phyloP scores from a whole-genome alignment of 2,329 filamentous ascomycete genomes.

The Colletotrichum sp. region DNA sequence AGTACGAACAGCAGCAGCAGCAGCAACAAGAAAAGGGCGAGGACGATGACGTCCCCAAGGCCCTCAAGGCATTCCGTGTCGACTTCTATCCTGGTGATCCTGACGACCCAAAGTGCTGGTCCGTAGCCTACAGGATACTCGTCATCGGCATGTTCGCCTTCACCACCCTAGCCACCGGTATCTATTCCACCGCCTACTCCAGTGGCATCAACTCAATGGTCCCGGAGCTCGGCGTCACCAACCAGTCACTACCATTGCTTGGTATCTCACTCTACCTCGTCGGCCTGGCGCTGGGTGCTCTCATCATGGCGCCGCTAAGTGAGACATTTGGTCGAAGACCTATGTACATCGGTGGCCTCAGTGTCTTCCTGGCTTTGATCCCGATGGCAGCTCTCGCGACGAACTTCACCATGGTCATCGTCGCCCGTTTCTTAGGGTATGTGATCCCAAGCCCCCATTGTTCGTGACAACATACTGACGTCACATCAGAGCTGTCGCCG shows the following conservation, averaged over 20 bases:
- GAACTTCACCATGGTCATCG: conserved; percentile 59
- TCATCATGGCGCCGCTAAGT: conserved; percentile 64
- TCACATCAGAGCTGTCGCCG: conserved; percentile 59
- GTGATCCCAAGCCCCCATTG: not conserved
- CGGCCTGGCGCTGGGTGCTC: conserved; percentile 63
- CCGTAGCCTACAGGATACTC: not conserved
- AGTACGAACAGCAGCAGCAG: not conserved
- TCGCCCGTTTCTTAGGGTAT: conserved; percentile 51
- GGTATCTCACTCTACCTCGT: conserved; percentile 68
- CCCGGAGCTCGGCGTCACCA: not conserved
- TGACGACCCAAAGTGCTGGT: conserved; percentile 49
- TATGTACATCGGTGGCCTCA: conserved; percentile 60
- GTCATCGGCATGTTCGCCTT: conserved; percentile 17
- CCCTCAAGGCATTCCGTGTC: conserved; percentile 54
- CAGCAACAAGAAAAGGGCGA: not conserved
- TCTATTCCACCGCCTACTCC: conserved; percentile 12
- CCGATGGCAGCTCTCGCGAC: conserved; percentile 44
- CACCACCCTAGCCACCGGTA: conserved; percentile 12
- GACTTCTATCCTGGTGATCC: conserved; percentile 61
- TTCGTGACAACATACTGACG: not conserved
- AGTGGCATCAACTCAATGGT: conserved; percentile 12
- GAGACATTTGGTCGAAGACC: conserved; percentile 59
- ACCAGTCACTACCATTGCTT: conserved; percentile 56
- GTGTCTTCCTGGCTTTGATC: conserved; percentile 60
- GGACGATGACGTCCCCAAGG: not conserved